Evolutionary conservation across 768 basidiomycete species (phyloP).

Genomic region (Calocybe cyanea): DNA sequence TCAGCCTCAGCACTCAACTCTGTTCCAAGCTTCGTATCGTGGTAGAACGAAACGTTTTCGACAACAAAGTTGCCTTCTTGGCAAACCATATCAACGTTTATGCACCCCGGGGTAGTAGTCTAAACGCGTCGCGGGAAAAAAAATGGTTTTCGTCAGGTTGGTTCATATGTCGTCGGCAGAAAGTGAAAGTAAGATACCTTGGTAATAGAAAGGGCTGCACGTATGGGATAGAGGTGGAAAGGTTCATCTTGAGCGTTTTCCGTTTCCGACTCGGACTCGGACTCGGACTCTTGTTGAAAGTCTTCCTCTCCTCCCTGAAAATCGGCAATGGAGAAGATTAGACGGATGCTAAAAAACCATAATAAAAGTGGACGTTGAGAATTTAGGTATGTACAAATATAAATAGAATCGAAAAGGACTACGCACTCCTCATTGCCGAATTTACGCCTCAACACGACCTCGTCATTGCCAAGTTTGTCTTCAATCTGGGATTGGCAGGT

Average conservation of each 20-base stretch:
- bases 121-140: conserved; percentile 19
- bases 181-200: conserved; percentile 47
- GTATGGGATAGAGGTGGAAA: conserved; percentile 60
- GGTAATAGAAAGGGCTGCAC: conserved; percentile 77
- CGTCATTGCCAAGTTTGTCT: conserved; percentile 71
- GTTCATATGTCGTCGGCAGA: neutral
- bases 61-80: conserved; percentile 81
- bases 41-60: conserved; percentile 87
- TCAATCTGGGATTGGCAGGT: conserved; percentile 47
- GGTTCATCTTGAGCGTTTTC: conserved; percentile 21
- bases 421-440: conserved; percentile 90
- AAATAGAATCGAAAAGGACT: neutral
- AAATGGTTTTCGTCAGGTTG: neutral
- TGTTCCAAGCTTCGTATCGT: conserved; percentile 64
- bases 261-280: conserved; percentile 23
- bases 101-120: conserved; percentile 54
- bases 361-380: too few species aligned
- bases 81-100: conserved; percentile 74
- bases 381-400: too few species aligned
- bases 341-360: conserved; percentile 67
- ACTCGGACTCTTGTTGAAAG: conserved; percentile 22
- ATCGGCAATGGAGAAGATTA: conserved; percentile 93
- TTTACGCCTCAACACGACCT: conserved; percentile 74
- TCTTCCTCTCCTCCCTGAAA: conserved; percentile 48
- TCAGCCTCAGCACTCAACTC: conserved; percentile 86